Base-by-base conservation (phyloP, 2,329 filamentous ascomycete genomes). In the Claviceps quebecensis region DNA sequence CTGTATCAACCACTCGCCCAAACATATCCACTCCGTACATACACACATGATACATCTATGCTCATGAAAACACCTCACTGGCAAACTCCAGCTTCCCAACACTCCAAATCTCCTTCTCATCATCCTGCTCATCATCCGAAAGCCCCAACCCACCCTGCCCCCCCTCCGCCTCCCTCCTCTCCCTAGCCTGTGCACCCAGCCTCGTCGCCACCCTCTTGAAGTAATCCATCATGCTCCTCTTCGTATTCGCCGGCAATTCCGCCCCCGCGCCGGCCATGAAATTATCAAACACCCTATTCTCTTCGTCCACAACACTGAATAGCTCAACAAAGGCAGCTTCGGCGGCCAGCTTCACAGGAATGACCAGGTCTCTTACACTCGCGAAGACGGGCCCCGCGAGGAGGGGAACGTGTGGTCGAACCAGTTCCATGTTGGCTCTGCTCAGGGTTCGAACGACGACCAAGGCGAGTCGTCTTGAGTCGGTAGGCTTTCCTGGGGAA, bases 51-150 rank as follows among this genome's bases (percentile, higher is more conserved):
- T 26, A 26, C 4, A 7, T 37, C 11, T 47, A 22, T 13, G 14
- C 9, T 54, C 70, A 70, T 45, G 67, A 65, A 63, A 76, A 76
- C 6, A 71, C 65, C 53, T 87, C 86, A 8, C 78, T 84, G 46
- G 71, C 72, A 13, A 90, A 70, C 64, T 97, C 91, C 48, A 95
- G 82, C 68, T 85, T 90, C 5, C 93, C 93, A 48, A 98, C 85
- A 65, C 87, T 93, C 90, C 89, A 95, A 56, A 98, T 83, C 72
- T 98, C 93, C 67, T 81, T 84, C 72, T 96, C 88, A 69, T 98
- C 93, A 63, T 98, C 93, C 36, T 81, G 72, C 71, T 98, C 93
- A 66, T 98, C 93, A 63, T 87, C 89, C 37, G 84, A 86, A 60
- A 98, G 66, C 0, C 90, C 90, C 48, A 97, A 65, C 0, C 89